Conservation (phyloP, 805 yeast genomes). For the Pichia pseudocactophila region DNA sequence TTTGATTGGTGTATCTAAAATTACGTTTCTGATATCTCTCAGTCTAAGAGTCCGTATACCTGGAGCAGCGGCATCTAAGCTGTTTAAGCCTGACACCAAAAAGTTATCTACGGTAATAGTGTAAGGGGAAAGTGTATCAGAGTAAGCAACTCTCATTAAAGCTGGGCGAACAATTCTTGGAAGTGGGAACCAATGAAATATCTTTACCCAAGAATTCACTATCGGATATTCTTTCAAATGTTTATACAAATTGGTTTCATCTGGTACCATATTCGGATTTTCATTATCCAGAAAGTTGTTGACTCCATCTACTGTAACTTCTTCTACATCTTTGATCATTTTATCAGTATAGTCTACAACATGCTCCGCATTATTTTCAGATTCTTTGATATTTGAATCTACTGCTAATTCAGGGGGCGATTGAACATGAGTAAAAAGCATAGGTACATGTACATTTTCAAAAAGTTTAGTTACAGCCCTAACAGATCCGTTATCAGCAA, state of each 20-base stretch:
- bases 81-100: conserved; percentile 41
- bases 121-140: conserved; percentile 16
- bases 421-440: neutral
- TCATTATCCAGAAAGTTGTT: neutral
- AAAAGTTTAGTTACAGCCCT: conserved; percentile 4
- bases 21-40: conserved; percentile 35
- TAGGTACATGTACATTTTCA: neutral
- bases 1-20: conserved; percentile 39
- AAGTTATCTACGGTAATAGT: conserved; percentile 34
- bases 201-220: conserved; percentile 28
- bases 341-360: neutral
- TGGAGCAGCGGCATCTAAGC: conserved; percentile 55
- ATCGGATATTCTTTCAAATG: conserved; percentile 43
- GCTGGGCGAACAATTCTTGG: conserved; percentile 21
- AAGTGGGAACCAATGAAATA: conserved; percentile 19
- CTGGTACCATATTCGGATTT: conserved; percentile 9
- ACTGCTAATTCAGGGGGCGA: neutral
- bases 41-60: conserved; percentile 45
- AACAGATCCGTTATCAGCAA: conserved; percentile 3
- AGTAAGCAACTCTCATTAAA: conserved; percentile 20
- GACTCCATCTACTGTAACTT: no score
- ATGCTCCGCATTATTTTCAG: neutral
- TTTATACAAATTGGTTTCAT: conserved; percentile 27
- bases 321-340: no score
- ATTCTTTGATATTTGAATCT: neutral